Conservation (phyloP, 1,139 yeast genomes). For the Pichia sp. region DNA sequence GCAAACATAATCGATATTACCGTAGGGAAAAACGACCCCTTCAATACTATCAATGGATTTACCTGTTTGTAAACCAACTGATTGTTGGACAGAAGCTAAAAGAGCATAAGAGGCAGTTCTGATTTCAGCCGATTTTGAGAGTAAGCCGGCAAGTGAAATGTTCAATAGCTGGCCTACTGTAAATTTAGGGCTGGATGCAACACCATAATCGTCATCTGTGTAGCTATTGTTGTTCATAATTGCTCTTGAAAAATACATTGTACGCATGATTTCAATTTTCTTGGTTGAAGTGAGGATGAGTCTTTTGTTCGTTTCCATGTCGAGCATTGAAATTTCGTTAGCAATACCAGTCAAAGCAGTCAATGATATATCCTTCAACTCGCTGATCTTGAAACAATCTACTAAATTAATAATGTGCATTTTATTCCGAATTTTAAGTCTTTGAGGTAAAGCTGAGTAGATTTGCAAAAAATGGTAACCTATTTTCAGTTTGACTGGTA, state of each 20-base stretch:
- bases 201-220: constrained; percentile 26
- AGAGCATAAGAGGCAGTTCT: constrained; percentile 62
- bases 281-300: constrained; percentile 57
- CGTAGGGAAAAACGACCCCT: constrained; percentile 69
- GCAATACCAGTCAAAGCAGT: constrained; percentile 48
- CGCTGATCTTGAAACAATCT: constrained; percentile 48
- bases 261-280: constrained; percentile 63
- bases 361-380: constrained; percentile 50
- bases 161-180: constrained; percentile 61
- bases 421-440: constrained; percentile 35
- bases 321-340: constrained; percentile 54
- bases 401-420: constrained; percentile 43
- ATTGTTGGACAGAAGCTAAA: constrained; percentile 57
- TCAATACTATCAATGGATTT: constrained; percentile 53
- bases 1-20: constrained; percentile 60
- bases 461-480: constrained; percentile 70
- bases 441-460: constrained; percentile 37
- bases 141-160: constrained; percentile 63
- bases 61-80: constrained; percentile 61
- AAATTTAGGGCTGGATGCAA: constrained; percentile 28
- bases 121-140: constrained; percentile 55
- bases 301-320: constrained; percentile 41
- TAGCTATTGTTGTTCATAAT: constrained; percentile 29
- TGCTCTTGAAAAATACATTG: constrained; percentile 62
- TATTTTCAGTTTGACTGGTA: constrained; percentile 59